These are phyloP conservation scores for Citrus trifoliata DNA, from an alignment of 345 rosid species.

Conservation along the genomic window DNA sequence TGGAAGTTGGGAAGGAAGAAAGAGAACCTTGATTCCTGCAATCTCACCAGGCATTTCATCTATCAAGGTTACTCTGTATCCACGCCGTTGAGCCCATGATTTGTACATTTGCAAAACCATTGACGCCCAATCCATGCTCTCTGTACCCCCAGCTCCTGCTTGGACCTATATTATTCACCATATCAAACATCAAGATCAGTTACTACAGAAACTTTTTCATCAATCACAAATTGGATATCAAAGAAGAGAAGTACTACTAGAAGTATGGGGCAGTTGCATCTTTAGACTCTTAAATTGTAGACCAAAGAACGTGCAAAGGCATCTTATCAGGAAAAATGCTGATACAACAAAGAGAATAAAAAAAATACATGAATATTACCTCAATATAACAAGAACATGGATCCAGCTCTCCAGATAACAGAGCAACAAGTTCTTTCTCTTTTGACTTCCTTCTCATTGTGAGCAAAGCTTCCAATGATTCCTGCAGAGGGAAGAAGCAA, in stretches of 20 bases:
- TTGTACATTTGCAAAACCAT: constrained; percentile 96
- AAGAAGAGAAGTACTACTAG: not conserved
- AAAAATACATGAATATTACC: constrained; percentile 31
- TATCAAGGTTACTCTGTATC: constrained; percentile 58
- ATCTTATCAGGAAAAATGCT: constrained; percentile 10
- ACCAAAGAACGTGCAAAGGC: not conserved
- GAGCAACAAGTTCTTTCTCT: constrained; percentile 89
- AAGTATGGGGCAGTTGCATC: not conserved
- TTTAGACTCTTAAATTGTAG: not conserved
- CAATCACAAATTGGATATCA: not conserved
- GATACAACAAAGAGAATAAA: constrained; percentile 3
- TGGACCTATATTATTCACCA: constrained; percentile 58
- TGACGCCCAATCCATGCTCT: constrained; percentile 97
- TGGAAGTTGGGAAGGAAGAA: constrained; percentile 23
- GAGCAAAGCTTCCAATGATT: constrained; percentile 59
- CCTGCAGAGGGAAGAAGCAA: constrained; percentile 39
- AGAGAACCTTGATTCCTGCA: constrained; percentile 89
- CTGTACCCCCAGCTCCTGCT: constrained; percentile 99
- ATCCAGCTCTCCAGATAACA: constrained; percentile 82
- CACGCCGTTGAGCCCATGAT: constrained; percentile 72
- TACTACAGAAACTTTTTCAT: not conserved
- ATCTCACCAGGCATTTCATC: constrained; percentile 92
- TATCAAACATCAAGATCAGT: constrained; percentile 3
- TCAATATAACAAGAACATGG: constrained; percentile 77
- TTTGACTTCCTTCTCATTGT: constrained; percentile 78